Evolutionary conservation across 106 monocot genomes (phyloP).

Genomic region (Iris macrosiphon): DNA sequence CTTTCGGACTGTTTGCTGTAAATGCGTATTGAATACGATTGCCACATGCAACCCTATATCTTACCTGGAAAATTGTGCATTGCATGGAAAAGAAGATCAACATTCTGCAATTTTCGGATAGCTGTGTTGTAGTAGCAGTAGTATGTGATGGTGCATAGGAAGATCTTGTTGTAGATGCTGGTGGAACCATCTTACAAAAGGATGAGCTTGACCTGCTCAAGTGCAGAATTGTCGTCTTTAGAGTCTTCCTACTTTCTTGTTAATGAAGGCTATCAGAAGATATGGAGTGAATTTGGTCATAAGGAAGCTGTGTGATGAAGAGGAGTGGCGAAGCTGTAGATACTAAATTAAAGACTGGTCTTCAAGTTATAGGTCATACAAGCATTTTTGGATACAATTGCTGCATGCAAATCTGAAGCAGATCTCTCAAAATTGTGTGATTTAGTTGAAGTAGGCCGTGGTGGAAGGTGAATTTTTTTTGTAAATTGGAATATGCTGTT

Average conservation of each 20-base stretch:
- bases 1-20: no score
- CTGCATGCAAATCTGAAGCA: neutral
- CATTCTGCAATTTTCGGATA: no score
- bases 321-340: neutral
- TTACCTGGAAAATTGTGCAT: no score
- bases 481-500: no score
- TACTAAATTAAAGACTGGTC: neutral
- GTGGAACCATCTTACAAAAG: neutral
- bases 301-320: neutral
- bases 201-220: neutral
- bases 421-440: neutral
- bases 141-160: no score
- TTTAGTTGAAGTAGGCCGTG: no score
- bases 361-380: neutral
- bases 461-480: no score
- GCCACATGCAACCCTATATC: no score
- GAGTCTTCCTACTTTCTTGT: neutral
- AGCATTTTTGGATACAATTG: neutral
- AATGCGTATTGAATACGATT: no score
- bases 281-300: neutral
- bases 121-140: no score
- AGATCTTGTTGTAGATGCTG: conserved; percentile 1
- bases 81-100: no score
- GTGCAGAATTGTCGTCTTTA: neutral
- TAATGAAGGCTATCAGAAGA: neutral